Evolutionary conservation across 225 moss, liverwort and hornwort species (phyloP), one percentile per base, ranked within the genome.

Genomic region (Physcomitrium patens): DNA sequence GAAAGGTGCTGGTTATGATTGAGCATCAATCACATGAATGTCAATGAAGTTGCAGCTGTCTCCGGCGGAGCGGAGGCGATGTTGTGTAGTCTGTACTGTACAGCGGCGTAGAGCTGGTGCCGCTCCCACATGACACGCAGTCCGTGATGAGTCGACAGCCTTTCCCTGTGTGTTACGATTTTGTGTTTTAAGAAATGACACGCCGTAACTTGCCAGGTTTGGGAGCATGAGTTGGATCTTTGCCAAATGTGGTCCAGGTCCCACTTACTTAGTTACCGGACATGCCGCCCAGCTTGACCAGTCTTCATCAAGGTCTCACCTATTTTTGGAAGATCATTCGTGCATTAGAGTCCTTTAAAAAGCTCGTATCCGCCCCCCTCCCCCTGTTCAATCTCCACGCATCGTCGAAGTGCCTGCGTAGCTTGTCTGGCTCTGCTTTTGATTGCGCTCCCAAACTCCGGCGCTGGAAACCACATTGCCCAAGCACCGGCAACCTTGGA

Each of bases 391-490:
- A 14, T 22, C 6, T 15, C 23, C 14, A 12, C 9, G 15, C 10
- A 47, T 46, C 47, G 23, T 7, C 28, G n/a, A 1, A 12, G 60
- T 60, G 46, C 11, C 63, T 63, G 63, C 42, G 27, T 51, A 41
- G 1, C 51, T 22, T 23, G 54, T 18, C 64, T 13, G 64, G 23
- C n/a, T 55, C 65, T 44, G 55, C 65, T 45, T 65, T 55, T 44
- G 74, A 44, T 54, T 51, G 9, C 54, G 24, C 65, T 64, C 51
- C 53, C 63, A 52, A 5, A 41, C 63, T 26, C 23, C 48, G 28
- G 18, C 31, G 20, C 19, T 3, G 31, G 51, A 41, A 42, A 26
- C 65, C 65, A 26, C 65, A 74, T 74, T 54, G 74, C 50, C 22
- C 27, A 62, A 61, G 51, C 28, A 15, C 9, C 41, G 27, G 49